phyloP scores from a whole-genome alignment of 306 rosid genomes.

The Geum urbanum region DNA sequence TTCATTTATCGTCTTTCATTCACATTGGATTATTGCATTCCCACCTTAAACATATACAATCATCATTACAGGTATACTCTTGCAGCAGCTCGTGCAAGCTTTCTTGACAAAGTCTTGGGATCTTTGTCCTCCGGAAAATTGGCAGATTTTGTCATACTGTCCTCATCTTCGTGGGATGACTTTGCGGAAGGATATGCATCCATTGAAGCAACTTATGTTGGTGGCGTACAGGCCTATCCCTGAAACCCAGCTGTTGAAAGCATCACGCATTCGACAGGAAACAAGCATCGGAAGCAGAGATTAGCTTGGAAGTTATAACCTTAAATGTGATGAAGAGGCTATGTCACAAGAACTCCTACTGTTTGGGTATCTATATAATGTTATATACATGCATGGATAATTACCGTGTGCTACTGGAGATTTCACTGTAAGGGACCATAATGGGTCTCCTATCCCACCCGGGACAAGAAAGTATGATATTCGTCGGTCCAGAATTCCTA shows the following conservation, averaged over 20 bases:
- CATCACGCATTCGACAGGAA: neutral
- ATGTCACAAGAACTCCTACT: too few relatives aligned
- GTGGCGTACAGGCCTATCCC: conserved; percentile 70
- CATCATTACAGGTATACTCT: conserved; percentile 57
- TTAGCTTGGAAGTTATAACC: neutral
- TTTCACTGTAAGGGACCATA: too few relatives aligned
- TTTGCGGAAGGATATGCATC: conserved; percentile 58
- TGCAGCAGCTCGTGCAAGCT: conserved; percentile 78
- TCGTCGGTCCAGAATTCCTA: too few relatives aligned
- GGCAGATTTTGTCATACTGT: conserved; percentile 77
- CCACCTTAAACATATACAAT: conserved; percentile 4
- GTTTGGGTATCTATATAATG: too few relatives aligned
- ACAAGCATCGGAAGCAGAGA: neutral
- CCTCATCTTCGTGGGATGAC: conserved; percentile 56
- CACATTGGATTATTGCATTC: neutral
- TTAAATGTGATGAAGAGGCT: too few relatives aligned
- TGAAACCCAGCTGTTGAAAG: conserved; percentile 15
- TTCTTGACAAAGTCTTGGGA: conserved; percentile 64
- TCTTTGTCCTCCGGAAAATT: conserved; percentile 69
- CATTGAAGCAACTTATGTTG: conserved; percentile 64
- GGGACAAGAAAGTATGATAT: too few relatives aligned
- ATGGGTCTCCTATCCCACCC: too few relatives aligned
- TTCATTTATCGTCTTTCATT: neutral
- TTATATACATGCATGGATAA: too few relatives aligned
- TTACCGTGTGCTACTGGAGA: too few relatives aligned